Evolutionary conservation across 495 filamentous ascomycete genomes (phyloP), one percentile per base, ranked within the genome.

Genomic region (Xylaria cubensis): DNA sequence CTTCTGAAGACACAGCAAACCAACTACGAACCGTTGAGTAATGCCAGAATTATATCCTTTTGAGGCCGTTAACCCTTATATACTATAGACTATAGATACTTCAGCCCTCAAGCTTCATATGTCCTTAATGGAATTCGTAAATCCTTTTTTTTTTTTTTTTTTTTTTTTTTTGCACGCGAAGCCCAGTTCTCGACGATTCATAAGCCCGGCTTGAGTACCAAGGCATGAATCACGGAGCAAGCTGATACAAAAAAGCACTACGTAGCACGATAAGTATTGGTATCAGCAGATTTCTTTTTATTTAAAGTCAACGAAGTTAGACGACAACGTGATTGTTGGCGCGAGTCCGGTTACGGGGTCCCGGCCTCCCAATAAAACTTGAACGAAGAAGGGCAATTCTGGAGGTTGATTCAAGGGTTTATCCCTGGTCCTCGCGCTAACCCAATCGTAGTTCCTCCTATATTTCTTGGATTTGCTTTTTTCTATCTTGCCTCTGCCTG

Each of bases 271-370:
- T 36, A 26, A 26, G 59, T 56, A 39, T 39, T 61, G 29, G 19
- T 39, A 53, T 55, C 48, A 64, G 50, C 32, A 1, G 10, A 15
- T 71, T 71, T 64, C 59, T 64, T 71, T 71, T 71, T 64, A 36
- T 70, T 70, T 34, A 51, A 39, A 63, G 42, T 48, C 48, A 56
- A 29, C 46, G 39, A 62, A 64, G 46, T 13, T 13, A 46, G 34
- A 58, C 59, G 24, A n/a, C 53, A 39, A 64, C 59, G 44, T 62
- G 69, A 64, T 34, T 29, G 24, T 44, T 41, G 34, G 32, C 36
- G 32, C 36, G 48, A 64, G 29, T 61, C 48, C 19, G 24, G 70
- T 67, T 17, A 48, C 50, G 39, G 39, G 19, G 67, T 59, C 51
- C 70, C 36, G 51, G 50, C 9, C 21, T 36, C 24, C 21, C 58